Evolutionary conservation across 805 yeast genomes (phyloP), one percentile per base, ranked within the genome.

Genomic region (Cyberlindnera japonica): DNA sequence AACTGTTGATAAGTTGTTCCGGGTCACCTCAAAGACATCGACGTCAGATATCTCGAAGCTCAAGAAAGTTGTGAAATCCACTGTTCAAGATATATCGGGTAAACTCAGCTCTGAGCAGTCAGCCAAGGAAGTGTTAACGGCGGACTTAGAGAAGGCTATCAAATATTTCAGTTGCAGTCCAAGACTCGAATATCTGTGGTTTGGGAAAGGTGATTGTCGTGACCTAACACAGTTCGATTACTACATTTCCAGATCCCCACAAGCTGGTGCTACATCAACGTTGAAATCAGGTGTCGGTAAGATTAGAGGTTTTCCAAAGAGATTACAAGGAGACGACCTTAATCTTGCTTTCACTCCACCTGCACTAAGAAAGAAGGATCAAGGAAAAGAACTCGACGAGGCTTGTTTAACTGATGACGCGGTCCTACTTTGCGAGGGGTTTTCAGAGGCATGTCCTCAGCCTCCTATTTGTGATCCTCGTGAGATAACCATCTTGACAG

Each of bases 11-110:
- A 68, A 69, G 39, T 59, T 79, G 3, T 65, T 72, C 44, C 64
- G 63, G 37, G 67, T 72, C 3, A 71, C 81, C 5, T 69, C 71
- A 8, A 74, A 73, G 47, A 59, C 58, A 6, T 58, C 69, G 6
- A 64, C 58, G 17, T 59, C 67, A 4, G 79, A 72, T 49, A 58
- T 68, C 28, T 66, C 71, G 40, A 77, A 77, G 39, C 58, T 81
- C 35, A 79, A 81, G 33, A 79, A 75, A 47, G 87, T 75, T 23
- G 84, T 86, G 25, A 84, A 83, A 52, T 72, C 77, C 15, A 81
- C 89, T 0, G 84, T 85, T 18, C 84, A 81, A 51, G 93, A 86
- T 54, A 69, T 76, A 6, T 65, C 71, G 25, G 69, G 73, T 17
- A 64, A 63, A 40, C 61, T 63, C 6, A 58, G 62, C 25, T 61